Conservation (phyloP, 2,329 filamentous ascomycete species). For the Magnaporthiopsis rhizophila region DNA sequence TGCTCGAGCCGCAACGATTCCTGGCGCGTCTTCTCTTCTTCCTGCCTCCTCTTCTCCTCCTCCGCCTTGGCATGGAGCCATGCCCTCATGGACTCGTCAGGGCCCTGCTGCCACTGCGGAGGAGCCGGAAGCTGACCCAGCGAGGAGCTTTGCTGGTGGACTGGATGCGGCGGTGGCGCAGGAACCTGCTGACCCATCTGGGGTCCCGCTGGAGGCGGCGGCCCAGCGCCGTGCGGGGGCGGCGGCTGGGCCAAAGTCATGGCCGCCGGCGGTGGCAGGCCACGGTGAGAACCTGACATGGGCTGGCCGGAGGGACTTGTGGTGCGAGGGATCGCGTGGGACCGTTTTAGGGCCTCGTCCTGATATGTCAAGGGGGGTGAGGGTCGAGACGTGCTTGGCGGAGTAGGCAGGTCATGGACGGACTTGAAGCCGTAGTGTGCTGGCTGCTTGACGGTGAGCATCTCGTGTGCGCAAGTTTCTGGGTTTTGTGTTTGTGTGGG, state of each 20-base stretch:
- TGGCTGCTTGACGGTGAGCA: slow-evolving; percentile 56
- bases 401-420: slow-evolving; percentile 55
- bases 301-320: slow-evolving; percentile 39
- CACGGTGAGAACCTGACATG: slow-evolving; percentile 65
- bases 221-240: slow-evolving; percentile 10
- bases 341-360: slow-evolving; percentile 35
- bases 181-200: slow-evolving; percentile 15
- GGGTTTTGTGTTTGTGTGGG: slow-evolving; percentile 6
- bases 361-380: slow-evolving; percentile 45
- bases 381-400: slow-evolving; percentile 45
- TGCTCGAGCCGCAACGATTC: slow-evolving; percentile 64
- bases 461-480: slow-evolving; percentile 30
- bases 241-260: slow-evolving; percentile 45
- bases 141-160: slow-evolving; percentile 14
- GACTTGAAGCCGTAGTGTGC: slow-evolving; percentile 50
- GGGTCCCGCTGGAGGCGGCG: slow-evolving; percentile 1
- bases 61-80: slow-evolving; percentile 67
- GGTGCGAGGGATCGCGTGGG: slow-evolving; percentile 31
- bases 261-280: slow-evolving; percentile 59
- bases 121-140: slow-evolving; percentile 54
- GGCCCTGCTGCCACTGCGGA: slow-evolving; percentile 57
- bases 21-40: slow-evolving; percentile 61
- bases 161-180: slow-evolving; percentile 13
- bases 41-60: slow-evolving; percentile 65
- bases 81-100: slow-evolving; percentile 62